Percentiles rank a stretch among this genome's conserved stretches.
Evolutionary conservation across 2,329 filamentous ascomycete genomes (phyloP).

Genomic region (Rhinocladiella similis): DNA sequence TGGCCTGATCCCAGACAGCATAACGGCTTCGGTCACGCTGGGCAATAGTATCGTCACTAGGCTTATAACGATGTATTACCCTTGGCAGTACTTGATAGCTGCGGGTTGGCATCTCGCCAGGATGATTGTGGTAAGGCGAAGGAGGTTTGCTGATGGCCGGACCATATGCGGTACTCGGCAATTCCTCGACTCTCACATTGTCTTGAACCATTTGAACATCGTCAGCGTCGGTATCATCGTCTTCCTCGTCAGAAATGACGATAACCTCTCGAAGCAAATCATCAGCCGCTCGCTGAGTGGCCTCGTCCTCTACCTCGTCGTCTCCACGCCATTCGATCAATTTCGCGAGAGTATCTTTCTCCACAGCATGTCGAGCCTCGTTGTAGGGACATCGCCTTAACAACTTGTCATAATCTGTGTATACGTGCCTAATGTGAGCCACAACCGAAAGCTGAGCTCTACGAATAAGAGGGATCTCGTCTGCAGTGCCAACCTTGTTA

Average conservation of each 20-base stretch:
- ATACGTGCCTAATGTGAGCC: slow-evolving; percentile 62
- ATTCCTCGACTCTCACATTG: slow-evolving; percentile 44
- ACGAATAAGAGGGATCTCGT: slow-evolving; percentile 54
- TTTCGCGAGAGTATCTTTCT: slow-evolving; percentile 56
- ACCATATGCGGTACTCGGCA: slow-evolving; percentile 40
- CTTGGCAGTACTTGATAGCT: slow-evolving; percentile 39
- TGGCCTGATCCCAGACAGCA: slow-evolving; percentile 48
- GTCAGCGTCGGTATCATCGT: slow-evolving; percentile 46
- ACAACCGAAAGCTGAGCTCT: slow-evolving; percentile 62
- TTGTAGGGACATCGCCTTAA: slow-evolving; percentile 54
- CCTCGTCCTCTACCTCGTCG: slow-evolving; percentile 52
- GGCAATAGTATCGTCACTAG: slow-evolving; percentile 37
- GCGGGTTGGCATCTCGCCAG: slow-evolving; percentile 39
- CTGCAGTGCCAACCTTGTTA: slow-evolving; percentile 58
- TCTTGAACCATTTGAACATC: slow-evolving; percentile 32
- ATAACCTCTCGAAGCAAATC: slow-evolving; percentile 66
- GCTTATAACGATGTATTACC: slow-evolving; percentile 19
- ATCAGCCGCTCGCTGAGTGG: slow-evolving; percentile 55
- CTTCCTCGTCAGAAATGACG: slow-evolving; percentile 63
- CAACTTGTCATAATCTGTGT: slow-evolving; percentile 63
- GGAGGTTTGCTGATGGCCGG: slow-evolving; percentile 11
- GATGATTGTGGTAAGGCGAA: slow-evolving; percentile 20
- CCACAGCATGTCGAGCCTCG: slow-evolving; percentile 56
- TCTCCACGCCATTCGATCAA: slow-evolving; percentile 65
- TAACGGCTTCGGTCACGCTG: slow-evolving; percentile 49